Conservation (phyloP, 495 filamentous ascomycete genomes). For the Hypoxylon intermedium region DNA sequence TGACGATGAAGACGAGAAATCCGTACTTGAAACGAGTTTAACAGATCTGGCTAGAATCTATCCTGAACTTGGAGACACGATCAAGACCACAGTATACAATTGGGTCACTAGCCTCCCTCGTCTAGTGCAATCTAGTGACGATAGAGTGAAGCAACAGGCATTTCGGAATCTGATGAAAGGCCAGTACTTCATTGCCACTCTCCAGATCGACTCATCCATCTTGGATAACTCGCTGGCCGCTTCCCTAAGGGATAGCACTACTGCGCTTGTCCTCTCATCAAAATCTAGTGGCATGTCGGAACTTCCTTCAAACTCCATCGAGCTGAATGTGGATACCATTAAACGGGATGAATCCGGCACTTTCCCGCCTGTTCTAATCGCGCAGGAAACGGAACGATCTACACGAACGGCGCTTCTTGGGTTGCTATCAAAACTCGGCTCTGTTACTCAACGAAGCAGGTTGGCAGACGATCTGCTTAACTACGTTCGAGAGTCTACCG, state of each 20-base stretch:
- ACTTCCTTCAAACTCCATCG: slow-evolving; percentile 29
- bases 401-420: slow-evolving; percentile 61
- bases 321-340: slow-evolving; percentile 28
- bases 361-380: slow-evolving; percentile 70
- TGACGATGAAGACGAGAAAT: slow-evolving; percentile 56
- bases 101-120: slow-evolving; percentile 84
- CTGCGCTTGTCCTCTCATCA: slow-evolving; percentile 49
- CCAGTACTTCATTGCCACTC: slow-evolving; percentile 69
- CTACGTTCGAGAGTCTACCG: slow-evolving; percentile 61
- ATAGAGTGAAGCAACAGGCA: slow-evolving; percentile 72
- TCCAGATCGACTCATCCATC: slow-evolving; percentile 71
- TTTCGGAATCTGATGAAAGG: slow-evolving; percentile 77
- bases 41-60: slow-evolving; percentile 69
- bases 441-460: slow-evolving; percentile 49
- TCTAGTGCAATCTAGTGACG: slow-evolving; percentile 84
- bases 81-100: slow-evolving; percentile 76
- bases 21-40: slow-evolving; percentile 56
- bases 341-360: slow-evolving; percentile 23
- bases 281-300: slow-evolving; percentile 42
- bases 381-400: slow-evolving; percentile 67
- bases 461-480: slow-evolving; percentile 66
- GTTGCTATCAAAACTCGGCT: slow-evolving; percentile 56
- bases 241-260: slow-evolving; percentile 68
- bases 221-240: slow-evolving; percentile 71
- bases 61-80: slow-evolving; percentile 65